phyloP scores from a whole-genome alignment of 768 basidiomycete species.

The Russula abietina region DNA sequence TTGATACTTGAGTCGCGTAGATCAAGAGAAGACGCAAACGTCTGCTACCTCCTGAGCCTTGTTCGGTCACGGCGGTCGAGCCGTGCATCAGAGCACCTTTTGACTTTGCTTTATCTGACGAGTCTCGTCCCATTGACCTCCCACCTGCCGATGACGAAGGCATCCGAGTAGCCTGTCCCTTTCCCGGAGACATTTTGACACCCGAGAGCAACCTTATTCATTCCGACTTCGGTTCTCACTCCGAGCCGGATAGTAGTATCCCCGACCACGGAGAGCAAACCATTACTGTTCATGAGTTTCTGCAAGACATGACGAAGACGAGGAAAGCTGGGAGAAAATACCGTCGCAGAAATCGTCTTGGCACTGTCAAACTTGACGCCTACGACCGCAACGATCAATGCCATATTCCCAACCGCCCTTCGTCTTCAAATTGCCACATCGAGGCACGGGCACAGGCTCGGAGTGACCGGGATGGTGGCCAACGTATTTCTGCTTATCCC shows the following conservation, averaged over 20 bases:
- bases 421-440: neutral
- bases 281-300: constrained; percentile 14
- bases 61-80: too few relatives aligned
- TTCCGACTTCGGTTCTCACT: neutral
- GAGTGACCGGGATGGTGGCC: neutral
- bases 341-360: constrained; percentile 3
- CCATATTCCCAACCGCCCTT: neutral
- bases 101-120: neutral
- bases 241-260: neutral
- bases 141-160: neutral
- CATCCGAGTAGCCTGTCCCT: neutral
- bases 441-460: neutral
- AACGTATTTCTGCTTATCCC: neutral
- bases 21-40: constrained; percentile 21
- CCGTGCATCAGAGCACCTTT: neutral
- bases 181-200: neutral
- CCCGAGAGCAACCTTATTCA: neutral
- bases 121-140: neutral
- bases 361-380: neutral
- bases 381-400: neutral
- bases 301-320: neutral
- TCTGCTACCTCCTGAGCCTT: neutral
- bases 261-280: neutral
- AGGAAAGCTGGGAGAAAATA: constrained; percentile 8
- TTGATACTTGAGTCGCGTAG: neutral